phyloP scores from a whole-genome alignment of 148 eudicot genomes.

The Diospyros kaki region DNA sequence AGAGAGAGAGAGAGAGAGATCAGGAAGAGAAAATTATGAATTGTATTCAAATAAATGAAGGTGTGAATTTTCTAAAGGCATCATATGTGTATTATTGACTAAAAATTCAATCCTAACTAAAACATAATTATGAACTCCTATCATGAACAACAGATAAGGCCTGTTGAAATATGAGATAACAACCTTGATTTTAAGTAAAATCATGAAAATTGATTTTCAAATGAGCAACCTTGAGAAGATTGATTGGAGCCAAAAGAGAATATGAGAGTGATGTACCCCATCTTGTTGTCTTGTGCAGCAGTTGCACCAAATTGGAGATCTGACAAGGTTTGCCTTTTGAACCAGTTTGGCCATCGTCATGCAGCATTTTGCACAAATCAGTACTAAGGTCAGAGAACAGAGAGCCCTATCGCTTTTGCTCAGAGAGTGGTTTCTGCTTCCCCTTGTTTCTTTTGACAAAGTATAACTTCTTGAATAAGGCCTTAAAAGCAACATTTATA shows the following conservation, averaged over 20 bases:
- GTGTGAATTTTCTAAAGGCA: too few relatives aligned
- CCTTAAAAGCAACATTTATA: neutral
- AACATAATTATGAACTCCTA: too few relatives aligned
- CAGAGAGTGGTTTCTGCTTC: neutral
- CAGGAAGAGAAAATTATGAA: too few relatives aligned
- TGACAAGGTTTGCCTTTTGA: neutral
- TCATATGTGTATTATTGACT: too few relatives aligned
- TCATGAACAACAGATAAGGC: too few relatives aligned
- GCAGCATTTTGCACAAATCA: neutral
- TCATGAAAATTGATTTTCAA: neutral
- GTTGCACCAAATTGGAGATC: neutral
- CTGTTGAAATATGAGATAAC: neutral
- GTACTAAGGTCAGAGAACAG: neutral
- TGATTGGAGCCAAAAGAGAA: neutral
- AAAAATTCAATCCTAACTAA: too few relatives aligned
- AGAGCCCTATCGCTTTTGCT: neutral
- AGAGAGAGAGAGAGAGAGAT: too few relatives aligned
- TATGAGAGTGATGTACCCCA: neutral
- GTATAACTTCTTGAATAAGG: too few relatives aligned
- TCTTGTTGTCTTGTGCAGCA: constrained; percentile 10
- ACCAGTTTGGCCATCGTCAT: neutral
- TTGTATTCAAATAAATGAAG: too few relatives aligned
- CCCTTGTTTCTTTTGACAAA: neutral
- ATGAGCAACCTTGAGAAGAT: neutral
- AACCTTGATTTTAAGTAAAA: constrained; percentile 6